These are phyloP conservation scores for Podosphaera leucotricha DNA, from an alignment of 2,329 filamentous ascomycete species.

Conservation along the genomic window DNA sequence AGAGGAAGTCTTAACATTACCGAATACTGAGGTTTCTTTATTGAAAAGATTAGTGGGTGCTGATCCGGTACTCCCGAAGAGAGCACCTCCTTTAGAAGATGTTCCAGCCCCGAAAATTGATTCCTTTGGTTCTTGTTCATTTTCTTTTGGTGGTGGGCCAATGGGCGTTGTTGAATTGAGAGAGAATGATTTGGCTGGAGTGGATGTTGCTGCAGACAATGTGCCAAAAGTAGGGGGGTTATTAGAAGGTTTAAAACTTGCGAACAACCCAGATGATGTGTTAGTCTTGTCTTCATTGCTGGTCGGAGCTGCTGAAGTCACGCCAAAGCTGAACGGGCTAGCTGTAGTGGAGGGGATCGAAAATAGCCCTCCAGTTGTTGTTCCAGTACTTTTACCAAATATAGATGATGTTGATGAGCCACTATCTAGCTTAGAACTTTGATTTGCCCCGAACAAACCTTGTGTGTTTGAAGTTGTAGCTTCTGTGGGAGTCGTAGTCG, in stretches of 20 bases:
- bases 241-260: conserved; percentile 1
- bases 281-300: conserved; percentile 5
- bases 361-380: neutral
- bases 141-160: conserved; percentile 13
- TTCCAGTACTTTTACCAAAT: neutral
- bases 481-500: conserved; percentile 1
- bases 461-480: conserved; percentile 5
- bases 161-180: conserved; percentile 15
- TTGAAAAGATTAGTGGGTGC: neutral
- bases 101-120: conserved; percentile 6
- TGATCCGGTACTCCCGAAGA: conserved; percentile 4
- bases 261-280: conserved; percentile 3
- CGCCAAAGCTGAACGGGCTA: neutral
- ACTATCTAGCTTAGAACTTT: neutral
- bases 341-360: neutral
- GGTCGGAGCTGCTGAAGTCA: conserved; percentile 2
- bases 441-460: conserved; percentile 4
- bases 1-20: conserved; percentile 1
- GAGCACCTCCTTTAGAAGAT: conserved; percentile 1
- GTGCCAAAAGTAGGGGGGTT: conserved; percentile 6
- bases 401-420: neutral
- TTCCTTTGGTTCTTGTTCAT: conserved; percentile 3
- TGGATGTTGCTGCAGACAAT: conserved; percentile 10
- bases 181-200: conserved; percentile 9
- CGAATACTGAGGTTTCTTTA: neutral